phyloP scores from a whole-genome alignment of 1,284 basidiomycete genomes.

The Cutaneotrichosporon sp. region DNA sequence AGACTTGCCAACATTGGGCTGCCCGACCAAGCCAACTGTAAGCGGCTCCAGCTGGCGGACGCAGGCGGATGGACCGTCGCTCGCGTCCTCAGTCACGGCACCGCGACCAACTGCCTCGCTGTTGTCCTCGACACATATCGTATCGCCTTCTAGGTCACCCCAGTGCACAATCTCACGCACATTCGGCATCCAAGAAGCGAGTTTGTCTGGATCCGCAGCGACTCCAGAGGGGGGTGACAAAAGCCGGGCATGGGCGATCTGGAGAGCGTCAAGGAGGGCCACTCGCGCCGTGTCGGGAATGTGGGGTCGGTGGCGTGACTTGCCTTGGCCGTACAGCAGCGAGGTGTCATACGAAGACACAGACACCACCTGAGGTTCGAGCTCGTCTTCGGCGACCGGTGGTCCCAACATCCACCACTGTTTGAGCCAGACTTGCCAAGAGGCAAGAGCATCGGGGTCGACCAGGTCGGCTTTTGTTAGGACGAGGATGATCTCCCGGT shows the following conservation, averaged over 20 bases:
- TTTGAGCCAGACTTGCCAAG: constrained; percentile 69
- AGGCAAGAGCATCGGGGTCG: constrained; percentile 59
- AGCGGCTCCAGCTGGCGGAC: constrained; percentile 60
- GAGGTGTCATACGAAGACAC: constrained; percentile 71
- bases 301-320: constrained; percentile 59
- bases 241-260: constrained; percentile 66
- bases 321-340: constrained; percentile 30
- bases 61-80: constrained; percentile 15
- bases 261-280: constrained; percentile 67
- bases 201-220: constrained; percentile 58
- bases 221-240: constrained; percentile 67
- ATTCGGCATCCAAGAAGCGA: constrained; percentile 66
- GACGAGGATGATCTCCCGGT: constrained; percentile 69
- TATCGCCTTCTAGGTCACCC: constrained; percentile 55
- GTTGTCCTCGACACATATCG: constrained; percentile 38
- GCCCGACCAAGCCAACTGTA: constrained; percentile 83
- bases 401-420: constrained; percentile 51
- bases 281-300: constrained; percentile 59
- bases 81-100: constrained; percentile 32
- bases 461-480: constrained; percentile 81
- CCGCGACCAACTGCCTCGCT: constrained; percentile 27
- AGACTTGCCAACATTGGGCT: constrained; percentile 92
- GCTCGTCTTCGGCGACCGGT: constrained; percentile 8
- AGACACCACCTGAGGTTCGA: constrained; percentile 59
- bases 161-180: constrained; percentile 70